Evolutionary conservation across 768 basidiomycete genomes (phyloP).

Genomic region (Hypholoma fasciculare): DNA sequence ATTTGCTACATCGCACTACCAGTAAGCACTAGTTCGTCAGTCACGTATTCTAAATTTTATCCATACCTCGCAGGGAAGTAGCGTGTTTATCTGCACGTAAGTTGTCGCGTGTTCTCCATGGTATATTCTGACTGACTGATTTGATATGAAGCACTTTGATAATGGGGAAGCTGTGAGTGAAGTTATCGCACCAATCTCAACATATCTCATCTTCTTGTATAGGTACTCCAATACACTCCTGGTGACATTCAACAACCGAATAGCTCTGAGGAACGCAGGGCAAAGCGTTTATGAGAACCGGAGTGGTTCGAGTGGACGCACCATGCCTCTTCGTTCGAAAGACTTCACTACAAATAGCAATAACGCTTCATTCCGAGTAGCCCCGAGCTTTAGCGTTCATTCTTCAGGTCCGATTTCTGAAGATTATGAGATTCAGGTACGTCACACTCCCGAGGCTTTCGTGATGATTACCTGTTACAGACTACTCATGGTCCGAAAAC

Average conservation of each 20-base stretch:
- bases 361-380: too few species aligned
- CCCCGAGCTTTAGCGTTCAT: too few species aligned
- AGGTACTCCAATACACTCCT: slow-evolving; percentile 7
- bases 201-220: not conserved
- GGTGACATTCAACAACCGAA: slow-evolving; percentile 8
- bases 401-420: too few species aligned
- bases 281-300: not conserved
- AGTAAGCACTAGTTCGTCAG: not conserved
- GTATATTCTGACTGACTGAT: too few species aligned
- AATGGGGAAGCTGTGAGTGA: slow-evolving; percentile 6
- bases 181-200: not conserved
- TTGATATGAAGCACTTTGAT: not conserved
- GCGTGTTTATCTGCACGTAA: slow-evolving; percentile 6
- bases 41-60: not conserved
- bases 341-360: too few species aligned
- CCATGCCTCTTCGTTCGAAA: too few species aligned
- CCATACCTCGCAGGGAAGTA: not conserved
- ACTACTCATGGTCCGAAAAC: too few species aligned
- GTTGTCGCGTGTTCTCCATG: not conserved
- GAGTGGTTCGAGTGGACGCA: not conserved
- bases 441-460: too few species aligned
- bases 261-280: not conserved
- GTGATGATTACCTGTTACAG: too few species aligned
- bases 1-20: not conserved
- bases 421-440: too few species aligned